These are phyloP conservation scores for Aspergillus transmontanensis DNA, from an alignment of 2,329 filamentous ascomycete genomes.

Conservation along the genomic window DNA sequence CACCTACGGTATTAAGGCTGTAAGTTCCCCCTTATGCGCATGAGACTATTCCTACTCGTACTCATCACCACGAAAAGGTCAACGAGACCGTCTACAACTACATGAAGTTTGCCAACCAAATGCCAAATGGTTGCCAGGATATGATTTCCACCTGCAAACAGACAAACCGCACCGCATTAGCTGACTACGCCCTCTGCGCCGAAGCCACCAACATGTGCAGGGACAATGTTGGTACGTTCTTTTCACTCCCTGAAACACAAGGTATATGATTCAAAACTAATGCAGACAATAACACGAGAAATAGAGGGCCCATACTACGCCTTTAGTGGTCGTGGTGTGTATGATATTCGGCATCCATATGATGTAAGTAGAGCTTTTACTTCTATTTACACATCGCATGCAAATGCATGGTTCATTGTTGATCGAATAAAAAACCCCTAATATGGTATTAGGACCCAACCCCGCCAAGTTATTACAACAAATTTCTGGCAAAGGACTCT, in stretches of 20 bases:
- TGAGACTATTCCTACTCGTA: background rate
- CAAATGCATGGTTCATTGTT: background rate
- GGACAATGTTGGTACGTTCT: constrained; percentile 52
- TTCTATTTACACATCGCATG: background rate
- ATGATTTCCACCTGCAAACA: constrained; percentile 69
- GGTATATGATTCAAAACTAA: too few relatives aligned
- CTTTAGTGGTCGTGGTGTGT: constrained; percentile 57
- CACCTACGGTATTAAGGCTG: constrained; percentile 55
- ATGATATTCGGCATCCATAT: constrained; percentile 62
- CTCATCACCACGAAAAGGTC: constrained; percentile 31
- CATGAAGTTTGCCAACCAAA: constrained; percentile 60
- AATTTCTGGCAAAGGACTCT: constrained; percentile 64
- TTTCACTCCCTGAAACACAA: background rate
- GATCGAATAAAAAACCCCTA: constrained; percentile 25
- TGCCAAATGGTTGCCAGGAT: constrained; percentile 62
- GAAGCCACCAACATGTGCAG: constrained; percentile 59
- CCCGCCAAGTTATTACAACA: constrained; percentile 61
- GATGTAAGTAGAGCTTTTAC: constrained; percentile 26
- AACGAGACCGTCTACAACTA: constrained; percentile 63
- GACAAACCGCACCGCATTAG: constrained; percentile 60
- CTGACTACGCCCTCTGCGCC: constrained; percentile 54
- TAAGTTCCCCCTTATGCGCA: constrained; percentile 15
- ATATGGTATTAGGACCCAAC: constrained; percentile 57
- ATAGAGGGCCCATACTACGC: constrained; percentile 57
- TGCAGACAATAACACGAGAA: background rate